Evolutionary conservation across 129 eudicot genomes (phyloP).

Genomic region (Flaveria brownii): DNA sequence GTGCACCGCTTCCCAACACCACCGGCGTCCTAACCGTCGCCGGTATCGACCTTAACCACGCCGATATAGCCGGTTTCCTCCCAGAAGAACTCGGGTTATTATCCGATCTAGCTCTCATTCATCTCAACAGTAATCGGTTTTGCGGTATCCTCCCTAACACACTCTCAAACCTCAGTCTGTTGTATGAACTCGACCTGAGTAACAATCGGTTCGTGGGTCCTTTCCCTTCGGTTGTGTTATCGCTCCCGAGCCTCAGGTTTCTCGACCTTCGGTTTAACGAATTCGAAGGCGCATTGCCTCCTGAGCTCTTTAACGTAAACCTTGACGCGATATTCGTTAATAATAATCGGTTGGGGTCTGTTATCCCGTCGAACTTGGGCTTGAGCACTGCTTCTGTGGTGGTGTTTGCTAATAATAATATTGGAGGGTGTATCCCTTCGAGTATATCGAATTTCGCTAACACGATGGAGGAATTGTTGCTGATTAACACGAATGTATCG

Average conservation of each 20-base stretch:
- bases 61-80: slow-evolving; percentile 69
- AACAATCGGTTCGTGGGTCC: slow-evolving; percentile 81
- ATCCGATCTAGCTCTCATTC: slow-evolving; percentile 59
- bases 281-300: slow-evolving; percentile 68
- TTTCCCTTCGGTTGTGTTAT: slow-evolving; percentile 65
- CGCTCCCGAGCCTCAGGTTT: slow-evolving; percentile 51
- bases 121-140: slow-evolving; percentile 68
- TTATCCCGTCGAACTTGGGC: slow-evolving; percentile 61
- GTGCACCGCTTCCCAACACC: slow-evolving; percentile 49
- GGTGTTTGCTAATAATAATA: slow-evolving; percentile 73
- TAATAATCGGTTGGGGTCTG: slow-evolving; percentile 54
- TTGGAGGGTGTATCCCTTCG: slow-evolving; percentile 69
- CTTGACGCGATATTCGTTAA: slow-evolving; percentile 73
- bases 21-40: slow-evolving; percentile 45
- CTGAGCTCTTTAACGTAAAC: slow-evolving; percentile 49
- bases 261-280: slow-evolving; percentile 79
- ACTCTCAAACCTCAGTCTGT: slow-evolving; percentile 50
- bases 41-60: slow-evolving; percentile 75
- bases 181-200: slow-evolving; percentile 77
- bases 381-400: slow-evolving; percentile 56
- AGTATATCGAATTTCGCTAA: slow-evolving; percentile 59
- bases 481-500: slow-evolving; percentile 60
- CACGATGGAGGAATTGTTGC: slow-evolving; percentile 61
- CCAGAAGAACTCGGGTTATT: slow-evolving; percentile 70
- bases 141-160: slow-evolving; percentile 64